A percentile compares a stretch with the other conserved stretches of the same genome.
These are phyloP conservation scores for Apiosordaria backusii DNA, from an alignment of 495 filamentous ascomycete species.

Conservation along the genomic window DNA sequence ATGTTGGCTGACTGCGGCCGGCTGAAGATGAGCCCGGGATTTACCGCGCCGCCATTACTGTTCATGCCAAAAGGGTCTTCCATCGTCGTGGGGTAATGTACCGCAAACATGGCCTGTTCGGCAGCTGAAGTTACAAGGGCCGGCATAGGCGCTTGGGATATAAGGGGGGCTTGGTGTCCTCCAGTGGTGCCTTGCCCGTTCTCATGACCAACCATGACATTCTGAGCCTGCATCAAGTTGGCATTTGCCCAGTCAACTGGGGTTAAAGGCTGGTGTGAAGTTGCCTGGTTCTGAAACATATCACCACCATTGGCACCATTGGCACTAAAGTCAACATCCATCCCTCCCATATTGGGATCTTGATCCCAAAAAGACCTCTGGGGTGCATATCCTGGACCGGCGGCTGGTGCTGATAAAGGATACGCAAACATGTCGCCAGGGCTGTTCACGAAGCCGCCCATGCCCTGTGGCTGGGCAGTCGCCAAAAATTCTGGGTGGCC, in stretches of 20 bases:
- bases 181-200: slow-evolving; percentile 29
- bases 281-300: slow-evolving; percentile 34
- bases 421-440: slow-evolving; percentile 59
- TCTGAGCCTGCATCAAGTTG: slow-evolving; percentile 44
- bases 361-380: slow-evolving; percentile 75
- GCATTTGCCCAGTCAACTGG: slow-evolving; percentile 50
- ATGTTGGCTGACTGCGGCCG: slow-evolving; percentile 44
- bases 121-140: slow-evolving; percentile 35
- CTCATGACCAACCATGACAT: slow-evolving; percentile 27
- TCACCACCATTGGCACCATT: slow-evolving; percentile 21
- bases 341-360: slow-evolving; percentile 47
- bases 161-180: slow-evolving; percentile 34
- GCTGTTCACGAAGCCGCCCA: slow-evolving; percentile 36
- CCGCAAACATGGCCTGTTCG: slow-evolving; percentile 38
- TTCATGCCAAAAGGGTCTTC: slow-evolving; percentile 42
- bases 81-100: slow-evolving; percentile 37
- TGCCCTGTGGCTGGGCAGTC: slow-evolving; percentile 39
- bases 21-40: slow-evolving; percentile 47
- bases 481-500: slow-evolving; percentile 43
- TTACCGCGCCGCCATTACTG: slow-evolving; percentile 36
- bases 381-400: slow-evolving; percentile 63
- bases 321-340: slow-evolving; percentile 55
- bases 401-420: slow-evolving; percentile 64
- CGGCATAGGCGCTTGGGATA: slow-evolving; percentile 40
- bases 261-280: slow-evolving; percentile 37